Evolutionary conservation across 2,329 filamentous ascomycete genomes (phyloP).

Genomic region (Epichloe scottii): DNA sequence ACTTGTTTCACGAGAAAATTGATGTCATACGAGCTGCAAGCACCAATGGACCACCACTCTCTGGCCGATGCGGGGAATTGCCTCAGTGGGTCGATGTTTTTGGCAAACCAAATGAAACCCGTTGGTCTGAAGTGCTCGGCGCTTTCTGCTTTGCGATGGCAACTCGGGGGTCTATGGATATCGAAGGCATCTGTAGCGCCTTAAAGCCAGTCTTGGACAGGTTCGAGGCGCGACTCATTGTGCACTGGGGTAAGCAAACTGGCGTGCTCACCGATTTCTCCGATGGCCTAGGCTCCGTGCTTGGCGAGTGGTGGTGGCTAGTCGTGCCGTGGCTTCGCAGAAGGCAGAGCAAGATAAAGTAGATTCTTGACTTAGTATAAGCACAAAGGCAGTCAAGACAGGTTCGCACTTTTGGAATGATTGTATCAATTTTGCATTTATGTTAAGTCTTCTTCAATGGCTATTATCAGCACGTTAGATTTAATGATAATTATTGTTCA

Average conservation of each 20-base stretch:
- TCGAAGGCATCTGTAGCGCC: slow-evolving; percentile 38
- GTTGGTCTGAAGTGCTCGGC: slow-evolving; percentile 53
- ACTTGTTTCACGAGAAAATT: slow-evolving; percentile 42
- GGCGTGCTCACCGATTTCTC: slow-evolving; percentile 36
- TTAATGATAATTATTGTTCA: too few relatives aligned
- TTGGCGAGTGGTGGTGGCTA: slow-evolving; percentile 58
- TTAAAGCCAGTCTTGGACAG: slow-evolving; percentile 47
- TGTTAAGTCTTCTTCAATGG: too few relatives aligned
- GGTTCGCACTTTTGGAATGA: too few relatives aligned
- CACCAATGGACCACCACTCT: slow-evolving; percentile 27
- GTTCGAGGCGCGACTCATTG: slow-evolving; percentile 47
- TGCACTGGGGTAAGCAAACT: slow-evolving; percentile 44
- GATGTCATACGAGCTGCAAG: slow-evolving; percentile 25
- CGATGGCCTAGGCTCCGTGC: slow-evolving; percentile 28
- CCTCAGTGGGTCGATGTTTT: slow-evolving; percentile 66
- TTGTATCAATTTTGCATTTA: too few relatives aligned
- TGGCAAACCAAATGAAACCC: slow-evolving; percentile 39
- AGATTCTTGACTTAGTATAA: too few relatives aligned
- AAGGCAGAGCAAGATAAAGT: not conserved
- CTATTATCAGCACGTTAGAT: too few relatives aligned
- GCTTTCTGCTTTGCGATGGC: slow-evolving; percentile 51
- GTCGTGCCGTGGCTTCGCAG: slow-evolving; percentile 25
- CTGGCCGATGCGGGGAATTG: slow-evolving; percentile 34
- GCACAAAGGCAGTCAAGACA: too few relatives aligned
- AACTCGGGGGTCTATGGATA: slow-evolving; percentile 45